Evolutionary conservation across 2,329 filamentous ascomycete genomes (phyloP).

Genomic region (Diaporthe citriasiana): DNA sequence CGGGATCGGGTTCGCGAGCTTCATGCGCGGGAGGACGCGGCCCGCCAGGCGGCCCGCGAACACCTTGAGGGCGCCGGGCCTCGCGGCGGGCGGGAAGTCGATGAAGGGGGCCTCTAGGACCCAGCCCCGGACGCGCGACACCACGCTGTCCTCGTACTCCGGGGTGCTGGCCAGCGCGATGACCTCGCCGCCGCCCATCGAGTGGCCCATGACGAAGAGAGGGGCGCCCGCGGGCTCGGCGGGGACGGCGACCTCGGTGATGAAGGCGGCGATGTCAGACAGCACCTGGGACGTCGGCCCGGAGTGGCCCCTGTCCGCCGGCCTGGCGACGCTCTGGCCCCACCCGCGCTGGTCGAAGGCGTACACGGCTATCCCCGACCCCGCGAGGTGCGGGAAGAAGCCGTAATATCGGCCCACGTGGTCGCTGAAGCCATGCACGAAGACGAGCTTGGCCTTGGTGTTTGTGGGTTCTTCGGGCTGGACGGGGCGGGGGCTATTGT

Average conservation of each 20-base stretch:
- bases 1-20: slow-evolving; percentile 77
- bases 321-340: slow-evolving; percentile 78
- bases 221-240: slow-evolving; percentile 62
- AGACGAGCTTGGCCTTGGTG: slow-evolving; percentile 79
- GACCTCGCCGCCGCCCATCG: slow-evolving; percentile 88
- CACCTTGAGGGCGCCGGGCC: slow-evolving; percentile 75
- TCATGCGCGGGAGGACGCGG: slow-evolving; percentile 75
- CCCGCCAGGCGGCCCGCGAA: slow-evolving; percentile 76
- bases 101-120: slow-evolving; percentile 85
- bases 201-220: slow-evolving; percentile 89
- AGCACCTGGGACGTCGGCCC: slow-evolving; percentile 82
- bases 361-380: slow-evolving; percentile 80
- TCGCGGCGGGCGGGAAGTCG: slow-evolving; percentile 74
- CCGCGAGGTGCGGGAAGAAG: slow-evolving; percentile 79
- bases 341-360: slow-evolving; percentile 91
- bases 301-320: slow-evolving; percentile 77
- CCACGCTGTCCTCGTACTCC: slow-evolving; percentile 64
- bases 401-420: slow-evolving; percentile 83
- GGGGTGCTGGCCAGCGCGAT: slow-evolving; percentile 71
- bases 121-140: slow-evolving; percentile 77
- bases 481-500: neutral
- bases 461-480: slow-evolving; percentile 65
- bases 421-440: slow-evolving; percentile 93
- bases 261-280: slow-evolving; percentile 83
- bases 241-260: slow-evolving; percentile 69